A percentile compares a stretch with the other conserved stretches of the same genome.
Conservation (phyloP, 2,329 filamentous ascomycete species). For the Ustulina deusta region DNA sequence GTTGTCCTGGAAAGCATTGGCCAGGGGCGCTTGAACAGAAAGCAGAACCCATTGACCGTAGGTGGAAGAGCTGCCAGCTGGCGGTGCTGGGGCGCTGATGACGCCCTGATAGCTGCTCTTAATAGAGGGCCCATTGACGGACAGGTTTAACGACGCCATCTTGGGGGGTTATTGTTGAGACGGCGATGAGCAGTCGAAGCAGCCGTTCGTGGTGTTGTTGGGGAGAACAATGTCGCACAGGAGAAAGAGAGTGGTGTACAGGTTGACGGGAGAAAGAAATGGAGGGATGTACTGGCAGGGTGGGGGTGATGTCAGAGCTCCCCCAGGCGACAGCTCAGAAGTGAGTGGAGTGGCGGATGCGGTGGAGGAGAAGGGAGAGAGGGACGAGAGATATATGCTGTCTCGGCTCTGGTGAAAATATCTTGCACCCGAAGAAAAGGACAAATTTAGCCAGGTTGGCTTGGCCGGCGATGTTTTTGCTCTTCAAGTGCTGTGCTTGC, state of each 20-base stretch:
- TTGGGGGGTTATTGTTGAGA: slow-evolving; percentile 42
- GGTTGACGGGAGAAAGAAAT: slow-evolving; percentile 30
- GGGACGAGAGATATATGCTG: slow-evolving; percentile 1
- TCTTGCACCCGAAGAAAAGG: slow-evolving; percentile 1
- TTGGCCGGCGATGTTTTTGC: slow-evolving; percentile 24
- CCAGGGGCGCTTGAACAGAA: slow-evolving; percentile 89
- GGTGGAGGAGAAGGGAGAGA: slow-evolving; percentile 5
- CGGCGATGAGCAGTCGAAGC: slow-evolving; percentile 17
- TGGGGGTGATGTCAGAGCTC: slow-evolving; percentile 51
- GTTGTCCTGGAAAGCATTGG: slow-evolving; percentile 91
- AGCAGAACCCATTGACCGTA: slow-evolving; percentile 95
- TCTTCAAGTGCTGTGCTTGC: slow-evolving; percentile 23
- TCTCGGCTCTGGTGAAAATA: not conserved
- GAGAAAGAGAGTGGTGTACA: slow-evolving; percentile 15
- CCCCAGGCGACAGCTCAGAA: slow-evolving; percentile 33
- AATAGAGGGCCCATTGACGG: slow-evolving; percentile 84
- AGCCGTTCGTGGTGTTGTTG: slow-evolving; percentile 31
- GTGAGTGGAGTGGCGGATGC: slow-evolving; percentile 12
- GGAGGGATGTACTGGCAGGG: slow-evolving; percentile 30
- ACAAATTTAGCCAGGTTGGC: slow-evolving; percentile 22
- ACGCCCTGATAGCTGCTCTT: slow-evolving; percentile 79
- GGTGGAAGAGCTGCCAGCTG: slow-evolving; percentile 75
- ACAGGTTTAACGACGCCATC: slow-evolving; percentile 86
- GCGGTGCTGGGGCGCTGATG: slow-evolving; percentile 63
- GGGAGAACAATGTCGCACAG: slow-evolving; percentile 30